Evolutionary conservation across 2,329 filamentous ascomycete species (phyloP), one percentile per base, ranked within the genome.

Genomic region (Fusarium falciforme): DNA sequence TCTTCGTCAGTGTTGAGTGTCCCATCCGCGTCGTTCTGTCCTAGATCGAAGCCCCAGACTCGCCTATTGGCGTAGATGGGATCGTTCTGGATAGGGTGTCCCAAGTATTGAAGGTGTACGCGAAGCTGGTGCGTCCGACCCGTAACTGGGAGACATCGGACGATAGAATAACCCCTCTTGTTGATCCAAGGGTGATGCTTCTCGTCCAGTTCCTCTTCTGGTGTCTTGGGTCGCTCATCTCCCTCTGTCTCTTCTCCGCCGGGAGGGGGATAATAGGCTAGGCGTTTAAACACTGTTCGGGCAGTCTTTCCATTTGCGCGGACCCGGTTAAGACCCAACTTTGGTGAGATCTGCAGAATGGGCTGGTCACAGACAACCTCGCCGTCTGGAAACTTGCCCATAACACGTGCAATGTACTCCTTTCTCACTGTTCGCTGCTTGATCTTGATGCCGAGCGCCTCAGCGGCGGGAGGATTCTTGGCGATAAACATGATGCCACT

Each of bases 401-500:
- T 93, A 11, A 98, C 96, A 42, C 96, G 89, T 4, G 96, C 96
- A 27, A 99, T 87, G 79, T 99, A 99, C 82, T 99, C 96, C 82
- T 99, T 99, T 77, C 94, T 92, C 40, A 99, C 94, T 0, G 93
- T 96, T 38, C 96, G 89, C 6, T 89, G 89, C 75, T 91, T 89
- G 67, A 99, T 94, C 82, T 98, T 93, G 47, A 88, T 85, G 64
- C 92, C 91, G 75, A 99, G 88, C 35, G 87, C 87, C 73, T 96
- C 94, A 1, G 96, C 96, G 0, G 93, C 94, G 78, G 91, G 90
- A 40, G 92, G 88, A 72, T 94, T 91, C 84, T 99, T 99, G 31
- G 93, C 96, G 77, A 99, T 92, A 82, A 99, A 99, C 96, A 99
- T 98, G 80, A 99, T 93, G 58, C 96, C 96, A 77, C 94, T 98